Base-by-base conservation (phyloP, 768 basidiomycete genomes). In the Dentipellis sp. region DNA sequence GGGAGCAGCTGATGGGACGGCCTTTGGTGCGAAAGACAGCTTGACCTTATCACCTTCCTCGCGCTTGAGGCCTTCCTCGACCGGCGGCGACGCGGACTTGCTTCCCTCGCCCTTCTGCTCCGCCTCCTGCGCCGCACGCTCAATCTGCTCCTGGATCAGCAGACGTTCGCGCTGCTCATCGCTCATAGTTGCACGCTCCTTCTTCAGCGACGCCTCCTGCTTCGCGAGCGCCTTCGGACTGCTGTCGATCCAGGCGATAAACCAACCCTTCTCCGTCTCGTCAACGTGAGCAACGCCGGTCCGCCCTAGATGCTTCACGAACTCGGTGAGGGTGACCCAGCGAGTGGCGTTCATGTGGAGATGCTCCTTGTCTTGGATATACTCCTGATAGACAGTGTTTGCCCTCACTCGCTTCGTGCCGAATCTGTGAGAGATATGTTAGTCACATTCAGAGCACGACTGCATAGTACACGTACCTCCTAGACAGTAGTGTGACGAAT, bases 211-310 rank as follows among this genome's bases (percentile, higher is more conserved):
- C 14, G 90, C 89, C 69, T 91, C 91, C 79, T 87, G 86, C 74
- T 93, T 92, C 8, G 90, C 91, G 36, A 99, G 75, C 1, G 97
- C 93, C 64, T 93, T 91, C 12, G 97, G 97, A 56, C 89, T 90
- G 70, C 80, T 97, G 70, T 99, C 97, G 54, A 99, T 90, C 97
- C 97, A 99, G 37, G 87, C 83, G 59, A 99, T 78, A 69, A 94
- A 99, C 85, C 91, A 94, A 0, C 97, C 97, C 74, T 99, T 97
- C 73, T 98, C 97, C 47, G 93, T 97, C 74, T 98, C 95, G 66
- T 98, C 97, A 23, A 97, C 97, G 61, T 90, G 82, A 4, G 87
- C 91, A 55, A 97, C 76, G 36, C 97, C 94, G 1, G 77, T 74
- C 38, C 91, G 77, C 2, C 95, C 94, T 34, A 99, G 77, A 63